These are phyloP conservation scores for Cephalotrichum gorgonifer DNA, from an alignment of 2,329 filamentous ascomycete species.

Conservation along the genomic window DNA sequence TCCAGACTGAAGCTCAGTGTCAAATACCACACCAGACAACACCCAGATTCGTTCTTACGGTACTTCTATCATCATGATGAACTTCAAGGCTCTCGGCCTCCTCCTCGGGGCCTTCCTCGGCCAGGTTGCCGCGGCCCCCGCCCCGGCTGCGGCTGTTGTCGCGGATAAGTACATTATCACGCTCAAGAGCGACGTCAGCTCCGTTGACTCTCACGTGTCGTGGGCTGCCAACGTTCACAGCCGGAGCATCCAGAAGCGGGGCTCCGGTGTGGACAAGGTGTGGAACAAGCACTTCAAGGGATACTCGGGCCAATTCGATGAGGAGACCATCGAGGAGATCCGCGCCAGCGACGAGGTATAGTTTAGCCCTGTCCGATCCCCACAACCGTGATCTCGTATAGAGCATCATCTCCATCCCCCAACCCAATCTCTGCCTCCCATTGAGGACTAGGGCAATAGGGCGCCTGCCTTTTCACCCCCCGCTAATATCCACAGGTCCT, in stretches of 20 bases:
- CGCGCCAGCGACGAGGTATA: conserved; percentile 27
- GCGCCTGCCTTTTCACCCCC: too few species aligned
- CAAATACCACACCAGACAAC: too few species aligned
- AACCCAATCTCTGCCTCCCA: too few species aligned
- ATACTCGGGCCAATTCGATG: conserved; percentile 32
- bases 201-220: conserved; percentile 19
- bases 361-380: background rate
- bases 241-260: conserved; percentile 17
- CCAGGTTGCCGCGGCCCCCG: conserved; percentile 17
- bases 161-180: conserved; percentile 34
- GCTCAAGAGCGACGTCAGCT: conserved; percentile 22
- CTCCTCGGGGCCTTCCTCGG: conserved; percentile 21
- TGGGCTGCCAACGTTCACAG: conserved; percentile 20
- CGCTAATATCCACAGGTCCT: conserved; percentile 9
- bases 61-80: conserved; percentile 14
- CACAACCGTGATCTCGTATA: background rate
- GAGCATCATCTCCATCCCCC: background rate
- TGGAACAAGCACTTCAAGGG: conserved; percentile 19
- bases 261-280: conserved; percentile 8
- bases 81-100: conserved; percentile 18
- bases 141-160: conserved; percentile 12
- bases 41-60: too few species aligned
- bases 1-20: too few species aligned
- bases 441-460: too few species aligned
- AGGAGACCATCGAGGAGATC: conserved; percentile 27